Percentiles rank a stretch among this genome's conserved stretches.
phyloP scores from a whole-genome alignment of 2,329 filamentous ascomycete genomes.

The Botrytis fabae region DNA sequence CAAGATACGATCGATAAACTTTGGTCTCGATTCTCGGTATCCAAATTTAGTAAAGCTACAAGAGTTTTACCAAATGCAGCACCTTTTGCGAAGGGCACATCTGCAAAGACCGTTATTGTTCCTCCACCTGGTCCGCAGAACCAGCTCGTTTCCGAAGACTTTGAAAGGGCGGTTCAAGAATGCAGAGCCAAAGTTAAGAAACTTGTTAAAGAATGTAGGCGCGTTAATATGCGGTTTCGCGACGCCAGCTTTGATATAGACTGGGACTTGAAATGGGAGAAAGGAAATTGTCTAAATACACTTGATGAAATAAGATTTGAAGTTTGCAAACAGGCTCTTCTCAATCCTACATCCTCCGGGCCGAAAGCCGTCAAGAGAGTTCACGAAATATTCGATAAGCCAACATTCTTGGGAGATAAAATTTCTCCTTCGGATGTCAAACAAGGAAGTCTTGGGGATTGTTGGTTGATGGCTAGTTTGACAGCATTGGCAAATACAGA shows the following conservation, averaged over 20 bases:
- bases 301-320: constrained; percentile 49
- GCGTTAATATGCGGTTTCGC: constrained; percentile 80
- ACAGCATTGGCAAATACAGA: constrained; percentile 75
- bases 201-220: constrained; percentile 64
- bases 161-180: constrained; percentile 68
- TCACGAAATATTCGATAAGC: constrained; percentile 72
- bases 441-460: constrained; percentile 78
- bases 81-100: constrained; percentile 17
- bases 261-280: constrained; percentile 55
- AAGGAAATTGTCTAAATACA: constrained; percentile 41
- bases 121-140: constrained; percentile 52
- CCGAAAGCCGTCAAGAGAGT: constrained; percentile 79
- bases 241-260: constrained; percentile 73
- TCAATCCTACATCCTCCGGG: constrained; percentile 50
- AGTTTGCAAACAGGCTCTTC: constrained; percentile 47
- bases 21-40: constrained; percentile 61
- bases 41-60: constrained; percentile 65
- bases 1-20: constrained; percentile 67
- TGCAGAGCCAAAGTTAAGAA: constrained; percentile 65
- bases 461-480: constrained; percentile 81
- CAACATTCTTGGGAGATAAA: constrained; percentile 76
- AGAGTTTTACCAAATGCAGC: constrained; percentile 65
- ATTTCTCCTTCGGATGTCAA: constrained; percentile 76
- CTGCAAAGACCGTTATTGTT: constrained; percentile 20
- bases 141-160: constrained; percentile 61